Evolutionary conservation across 2,329 filamentous ascomycete genomes (phyloP).

Genomic region (Aspergillus sp.): DNA sequence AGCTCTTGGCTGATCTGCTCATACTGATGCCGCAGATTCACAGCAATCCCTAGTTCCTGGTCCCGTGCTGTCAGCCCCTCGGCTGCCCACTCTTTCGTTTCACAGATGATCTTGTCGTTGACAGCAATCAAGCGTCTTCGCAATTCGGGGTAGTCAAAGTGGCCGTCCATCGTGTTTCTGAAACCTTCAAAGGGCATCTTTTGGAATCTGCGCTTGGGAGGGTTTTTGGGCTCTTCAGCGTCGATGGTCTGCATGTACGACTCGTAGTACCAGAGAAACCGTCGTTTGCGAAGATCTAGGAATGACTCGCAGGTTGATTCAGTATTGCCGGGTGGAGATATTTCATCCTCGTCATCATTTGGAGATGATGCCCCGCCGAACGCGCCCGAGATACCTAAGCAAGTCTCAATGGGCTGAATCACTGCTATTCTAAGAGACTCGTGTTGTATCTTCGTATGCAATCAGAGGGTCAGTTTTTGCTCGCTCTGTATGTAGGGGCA

Average conservation of each 20-base stretch:
- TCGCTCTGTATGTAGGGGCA: background rate
- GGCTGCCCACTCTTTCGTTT: conserved; percentile 67
- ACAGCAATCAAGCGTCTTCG: conserved; percentile 65
- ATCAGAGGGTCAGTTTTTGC: background rate
- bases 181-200: conserved; percentile 82
- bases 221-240: conserved; percentile 53
- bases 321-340: conserved; percentile 44
- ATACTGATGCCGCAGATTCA: conserved; percentile 78
- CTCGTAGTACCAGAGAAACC: conserved; percentile 95
- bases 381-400: conserved; percentile 60
- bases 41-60: conserved; percentile 71
- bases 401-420: conserved; percentile 78
- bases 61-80: conserved; percentile 63
- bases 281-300: conserved; percentile 82
- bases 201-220: conserved; percentile 64
- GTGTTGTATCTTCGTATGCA: conserved; percentile 73
- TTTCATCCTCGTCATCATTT: conserved; percentile 37
- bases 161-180: conserved; percentile 80
- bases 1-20: conserved; percentile 76
- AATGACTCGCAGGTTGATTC: conserved; percentile 69
- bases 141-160: conserved; percentile 76
- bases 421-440: conserved; percentile 85
- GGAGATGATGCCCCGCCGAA: background rate
- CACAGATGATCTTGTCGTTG: conserved; percentile 67
- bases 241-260: conserved; percentile 73